Conservation (phyloP, 1,139 yeast genomes). For the Suhomyces wounanorum region DNA sequence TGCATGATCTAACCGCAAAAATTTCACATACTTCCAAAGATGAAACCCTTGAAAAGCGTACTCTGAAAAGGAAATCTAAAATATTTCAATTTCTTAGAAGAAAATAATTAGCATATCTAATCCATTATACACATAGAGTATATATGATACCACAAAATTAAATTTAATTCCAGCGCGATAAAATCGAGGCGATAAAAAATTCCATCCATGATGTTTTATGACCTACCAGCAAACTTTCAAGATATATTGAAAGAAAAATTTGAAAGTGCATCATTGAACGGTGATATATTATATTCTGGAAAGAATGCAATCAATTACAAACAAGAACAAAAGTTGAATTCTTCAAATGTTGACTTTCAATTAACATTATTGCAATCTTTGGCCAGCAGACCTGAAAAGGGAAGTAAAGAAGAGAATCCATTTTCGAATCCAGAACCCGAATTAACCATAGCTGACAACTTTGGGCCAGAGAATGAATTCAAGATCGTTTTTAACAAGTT, state of each 20-base stretch:
- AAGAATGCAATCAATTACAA: slow-evolving; percentile 27
- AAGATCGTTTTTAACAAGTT: slow-evolving; percentile 78
- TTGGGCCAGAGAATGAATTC: slow-evolving; percentile 51
- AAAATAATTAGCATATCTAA: background rate
- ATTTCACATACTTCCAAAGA: slow-evolving; percentile 9
- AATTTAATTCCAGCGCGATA: background rate
- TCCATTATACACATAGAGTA: background rate
- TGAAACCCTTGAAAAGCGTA: slow-evolving; percentile 9
- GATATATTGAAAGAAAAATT: slow-evolving; percentile 26
- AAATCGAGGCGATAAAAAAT: background rate
- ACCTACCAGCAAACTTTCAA: slow-evolving; percentile 31
- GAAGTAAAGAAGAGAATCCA: slow-evolving; percentile 56
- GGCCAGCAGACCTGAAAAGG: slow-evolving; percentile 57
- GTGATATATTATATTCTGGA: slow-evolving; percentile 36
- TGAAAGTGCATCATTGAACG: slow-evolving; percentile 28
- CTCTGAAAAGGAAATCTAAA: slow-evolving; percentile 17
- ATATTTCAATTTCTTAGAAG: slow-evolving; percentile 22
- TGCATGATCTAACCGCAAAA: slow-evolving; percentile 19
- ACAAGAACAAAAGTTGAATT: slow-evolving; percentile 22
- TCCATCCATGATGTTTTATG: slow-evolving; percentile 19
- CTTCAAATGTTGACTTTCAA: slow-evolving; percentile 26
- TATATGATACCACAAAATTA: background rate
- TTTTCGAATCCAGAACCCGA: slow-evolving; percentile 80
- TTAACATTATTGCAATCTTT: slow-evolving; percentile 44
- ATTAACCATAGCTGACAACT: slow-evolving; percentile 59